Conservation (phyloP, 805 yeast genomes). For the Metschnikowia orientalis region DNA sequence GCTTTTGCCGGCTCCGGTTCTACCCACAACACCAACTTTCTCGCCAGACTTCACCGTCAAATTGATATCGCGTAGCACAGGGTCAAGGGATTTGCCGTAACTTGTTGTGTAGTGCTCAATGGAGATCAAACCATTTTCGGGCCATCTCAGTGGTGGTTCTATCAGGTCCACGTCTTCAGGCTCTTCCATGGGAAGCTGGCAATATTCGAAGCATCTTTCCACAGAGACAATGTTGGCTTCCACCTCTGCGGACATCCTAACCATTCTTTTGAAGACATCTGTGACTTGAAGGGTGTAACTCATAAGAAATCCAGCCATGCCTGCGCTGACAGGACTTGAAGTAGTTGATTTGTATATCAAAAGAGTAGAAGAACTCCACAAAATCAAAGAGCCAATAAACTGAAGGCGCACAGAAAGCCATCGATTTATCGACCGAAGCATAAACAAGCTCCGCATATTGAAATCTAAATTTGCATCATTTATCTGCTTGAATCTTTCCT, state of each 20-base stretch:
- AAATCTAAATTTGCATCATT: slow-evolving; percentile 50
- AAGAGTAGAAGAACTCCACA: slow-evolving; percentile 48
- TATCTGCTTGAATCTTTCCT: slow-evolving; percentile 53
- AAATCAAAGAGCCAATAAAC: slow-evolving; percentile 53
- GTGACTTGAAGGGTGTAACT: slow-evolving; percentile 60
- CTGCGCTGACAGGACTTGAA: slow-evolving; percentile 45
- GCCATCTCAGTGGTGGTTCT: slow-evolving; percentile 13
- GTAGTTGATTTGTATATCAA: slow-evolving; percentile 36
- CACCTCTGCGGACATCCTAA: slow-evolving; percentile 57
- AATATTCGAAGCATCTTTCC: slow-evolving; percentile 63
- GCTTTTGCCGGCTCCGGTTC: slow-evolving; percentile 57
- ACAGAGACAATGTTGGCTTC: slow-evolving; percentile 63
- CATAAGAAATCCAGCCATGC: slow-evolving; percentile 62
- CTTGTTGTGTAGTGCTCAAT: slow-evolving; percentile 63
- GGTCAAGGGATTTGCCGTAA: slow-evolving; percentile 76
- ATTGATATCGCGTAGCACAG: slow-evolving; percentile 66
- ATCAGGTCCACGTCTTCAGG: slow-evolving; percentile 5
- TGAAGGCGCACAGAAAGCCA: slow-evolving; percentile 64
- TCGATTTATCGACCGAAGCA: slow-evolving; percentile 53
- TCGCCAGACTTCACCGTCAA: slow-evolving; percentile 67
- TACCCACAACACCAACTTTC: slow-evolving; percentile 92
- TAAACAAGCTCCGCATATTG: slow-evolving; percentile 44
- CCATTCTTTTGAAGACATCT: slow-evolving; percentile 49
- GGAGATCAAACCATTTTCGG: slow-evolving; percentile 9
- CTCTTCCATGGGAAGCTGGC: slow-evolving; percentile 42